Base-by-base conservation (phyloP, 2,329 filamentous ascomycete genomes). In the Acrocalymma vagum region DNA sequence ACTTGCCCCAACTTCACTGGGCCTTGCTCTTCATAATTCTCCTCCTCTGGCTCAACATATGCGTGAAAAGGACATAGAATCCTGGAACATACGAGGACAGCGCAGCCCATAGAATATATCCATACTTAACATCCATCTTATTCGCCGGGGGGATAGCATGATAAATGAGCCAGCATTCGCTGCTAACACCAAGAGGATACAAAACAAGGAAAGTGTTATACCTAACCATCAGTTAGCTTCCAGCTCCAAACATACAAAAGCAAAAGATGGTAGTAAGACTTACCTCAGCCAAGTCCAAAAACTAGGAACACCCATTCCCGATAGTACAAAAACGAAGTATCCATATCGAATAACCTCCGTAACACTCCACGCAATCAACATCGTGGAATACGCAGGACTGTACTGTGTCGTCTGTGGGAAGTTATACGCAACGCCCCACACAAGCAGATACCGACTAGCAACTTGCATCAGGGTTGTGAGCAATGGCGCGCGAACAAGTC, bases 311-410 rank as follows among this genome's bases (percentile, higher is more conserved):
- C 82, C 78, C 50, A 58, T 22, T 0, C 57, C 56, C 50, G 77
- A 74, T 21, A 94, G 80, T 57, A 83, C 84, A 60, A 91, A 79
- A 23, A 88, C 87, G 68, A 97, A 97, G 79, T 89, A 99, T 31
- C 83, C 82, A 79, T 99, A 99, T 38, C 94, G 86, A 60, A 96
- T 87, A 37, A 96, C 88, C 75, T 99, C 94, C 46, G 94, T 96
- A 44, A 90, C 71, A 51, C 84, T 87, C 93, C 94, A 97, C 21
- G 94, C 92, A 40, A 86, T 63, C 43, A 97, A 80, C 89, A 95
- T 90, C 59, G 79, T 81, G 53, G 83, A 78, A 77, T 92, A 95
- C 40, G 80, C 82, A 14, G 79, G 73, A 48, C 78, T 82, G 35
- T 73, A 62, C 45, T 65, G 58, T 2, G 84, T 83, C 37, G 87